A percentile compares a stretch with the other conserved stretches of the same genome.
These are phyloP conservation scores for Trichoderma asperellum DNA, from an alignment of 2,329 filamentous ascomycete genomes.

Conservation along the genomic window DNA sequence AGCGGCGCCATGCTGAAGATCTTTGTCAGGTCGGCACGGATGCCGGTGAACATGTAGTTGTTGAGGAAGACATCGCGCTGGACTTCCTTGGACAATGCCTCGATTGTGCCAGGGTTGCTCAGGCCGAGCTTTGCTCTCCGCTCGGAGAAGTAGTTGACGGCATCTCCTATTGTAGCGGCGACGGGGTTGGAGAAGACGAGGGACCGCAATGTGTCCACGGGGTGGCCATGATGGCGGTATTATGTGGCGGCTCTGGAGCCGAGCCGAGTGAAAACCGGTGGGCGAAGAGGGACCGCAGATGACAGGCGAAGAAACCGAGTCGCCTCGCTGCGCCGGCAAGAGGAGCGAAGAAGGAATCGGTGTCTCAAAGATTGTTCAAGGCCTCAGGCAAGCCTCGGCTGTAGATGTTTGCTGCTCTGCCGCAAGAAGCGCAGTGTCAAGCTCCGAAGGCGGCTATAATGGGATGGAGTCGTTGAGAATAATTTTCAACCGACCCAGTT, in stretches of 20 bases:
- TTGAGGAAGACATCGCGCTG: constrained; percentile 95
- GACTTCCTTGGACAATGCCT: constrained; percentile 87
- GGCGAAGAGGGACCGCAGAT: constrained; percentile 1
- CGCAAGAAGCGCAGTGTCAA: constrained; percentile 30
- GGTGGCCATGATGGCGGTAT: constrained; percentile 53
- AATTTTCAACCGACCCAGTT: constrained; percentile 33
- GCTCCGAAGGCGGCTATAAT: constrained; percentile 30
- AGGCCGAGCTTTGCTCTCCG: constrained; percentile 86
- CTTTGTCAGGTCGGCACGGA: constrained; percentile 96
- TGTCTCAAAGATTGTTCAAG: background rate
- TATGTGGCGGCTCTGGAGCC: constrained; percentile 31
- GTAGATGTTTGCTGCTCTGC: constrained; percentile 24
- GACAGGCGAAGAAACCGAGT: background rate
- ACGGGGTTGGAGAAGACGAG: constrained; percentile 77
- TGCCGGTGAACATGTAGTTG: constrained; percentile 95
- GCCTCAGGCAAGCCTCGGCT: constrained; percentile 24
- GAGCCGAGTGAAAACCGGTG: constrained; percentile 9
- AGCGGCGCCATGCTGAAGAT: constrained; percentile 90
- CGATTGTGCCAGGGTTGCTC: constrained; percentile 88
- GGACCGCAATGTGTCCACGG: constrained; percentile 58
- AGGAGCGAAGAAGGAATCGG: background rate
- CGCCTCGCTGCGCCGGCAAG: constrained; percentile 18
- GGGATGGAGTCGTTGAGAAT: constrained; percentile 34
- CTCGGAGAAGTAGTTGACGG: constrained; percentile 79
- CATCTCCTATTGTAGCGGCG: constrained; percentile 70